Base-by-base conservation (phyloP, 1,284 basidiomycete species). In the Malassezia brasiliensis region DNA sequence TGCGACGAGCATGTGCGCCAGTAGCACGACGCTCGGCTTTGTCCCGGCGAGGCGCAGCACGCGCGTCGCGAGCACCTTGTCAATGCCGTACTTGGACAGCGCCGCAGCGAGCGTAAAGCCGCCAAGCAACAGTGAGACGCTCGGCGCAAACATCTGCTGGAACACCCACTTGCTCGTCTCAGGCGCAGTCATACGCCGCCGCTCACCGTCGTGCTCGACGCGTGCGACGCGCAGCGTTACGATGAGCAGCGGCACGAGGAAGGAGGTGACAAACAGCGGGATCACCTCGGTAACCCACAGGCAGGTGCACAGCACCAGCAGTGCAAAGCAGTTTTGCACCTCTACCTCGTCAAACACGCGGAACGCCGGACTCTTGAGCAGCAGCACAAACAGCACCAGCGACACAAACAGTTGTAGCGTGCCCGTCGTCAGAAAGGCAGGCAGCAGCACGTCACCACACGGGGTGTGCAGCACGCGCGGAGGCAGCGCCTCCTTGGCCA, bases 21-120 rank as follows among this genome's bases (percentile, higher is more conserved):
- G 81, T 15, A 98, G 78, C 2, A 99, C 91, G 0, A 82, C 83
- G 63, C 83, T 84, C 0, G 91, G 94, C 53, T 81, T 81, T 8
- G 88, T 86, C 1, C 94, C 93, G 2, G 94, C 94, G 45, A 94
- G 78, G 65, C 84, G 86, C 45, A 98, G 81, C 34, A 98, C 83
- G 37, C 88, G 83, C n/a, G 89, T 91, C 44, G 96, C 93, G 34
- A 96, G 78, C 20, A 75, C 62, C 52, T 90, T 86, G 78, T 98
- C 94, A 63, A 98, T 90, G 52, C 87, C 87, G n/a, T 91, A 94
- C 78, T 98, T 96, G 77, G 87, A 90, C 34, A 98, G 78, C 0
- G 90, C 94, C 3, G 93, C 90, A 0, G 94, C 90, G 62, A 99
- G 90, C 1, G 94, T 98, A 78, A 98, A 96, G n/a, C 94, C 94